phyloP scores from a whole-genome alignment of 2,329 filamentous ascomycete genomes.

The Fusarium sororula region DNA sequence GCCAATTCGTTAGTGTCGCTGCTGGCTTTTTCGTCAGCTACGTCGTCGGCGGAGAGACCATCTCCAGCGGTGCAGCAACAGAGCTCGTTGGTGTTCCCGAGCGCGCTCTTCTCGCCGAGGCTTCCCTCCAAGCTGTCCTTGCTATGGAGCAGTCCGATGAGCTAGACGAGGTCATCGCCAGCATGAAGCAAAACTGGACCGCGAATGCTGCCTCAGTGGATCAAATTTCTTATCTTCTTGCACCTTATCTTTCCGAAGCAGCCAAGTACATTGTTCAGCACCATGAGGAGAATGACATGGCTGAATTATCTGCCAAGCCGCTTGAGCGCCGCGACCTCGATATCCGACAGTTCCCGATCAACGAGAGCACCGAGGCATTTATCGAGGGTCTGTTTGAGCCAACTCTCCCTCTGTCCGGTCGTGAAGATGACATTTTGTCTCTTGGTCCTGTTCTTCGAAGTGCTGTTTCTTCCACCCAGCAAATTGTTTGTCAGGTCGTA shows the following conservation, averaged over 20 bases:
- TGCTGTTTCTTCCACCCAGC: neutral
- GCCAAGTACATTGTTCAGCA: conserved; percentile 1
- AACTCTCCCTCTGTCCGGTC: conserved; percentile 14
- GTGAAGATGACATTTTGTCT: conserved; percentile 17
- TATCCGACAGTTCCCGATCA: neutral
- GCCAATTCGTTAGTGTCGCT: neutral
- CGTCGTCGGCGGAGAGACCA: neutral
- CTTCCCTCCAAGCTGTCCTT: conserved; percentile 16
- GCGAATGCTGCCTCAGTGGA: conserved; percentile 14
- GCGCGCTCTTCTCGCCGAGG: conserved; percentile 1
- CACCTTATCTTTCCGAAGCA: conserved; percentile 13
- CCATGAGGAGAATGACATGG: neutral
- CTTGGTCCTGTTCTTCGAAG: conserved; percentile 14
- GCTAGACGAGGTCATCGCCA: conserved; percentile 22
- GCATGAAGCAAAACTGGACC: conserved; percentile 25
- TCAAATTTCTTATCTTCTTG: neutral
- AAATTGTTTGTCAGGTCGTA: conserved; percentile 8
- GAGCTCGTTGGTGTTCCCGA: neutral
- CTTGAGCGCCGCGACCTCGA: conserved; percentile 3
- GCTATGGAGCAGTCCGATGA: conserved; percentile 24
- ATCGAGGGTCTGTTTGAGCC: conserved; percentile 26
- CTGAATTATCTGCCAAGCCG: neutral
- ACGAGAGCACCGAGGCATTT: neutral
- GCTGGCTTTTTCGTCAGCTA: neutral
- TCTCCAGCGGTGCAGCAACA: neutral